phyloP scores from a whole-genome alignment of 1,139 yeast genomes.

The Lodderomyces metapsilosis region DNA sequence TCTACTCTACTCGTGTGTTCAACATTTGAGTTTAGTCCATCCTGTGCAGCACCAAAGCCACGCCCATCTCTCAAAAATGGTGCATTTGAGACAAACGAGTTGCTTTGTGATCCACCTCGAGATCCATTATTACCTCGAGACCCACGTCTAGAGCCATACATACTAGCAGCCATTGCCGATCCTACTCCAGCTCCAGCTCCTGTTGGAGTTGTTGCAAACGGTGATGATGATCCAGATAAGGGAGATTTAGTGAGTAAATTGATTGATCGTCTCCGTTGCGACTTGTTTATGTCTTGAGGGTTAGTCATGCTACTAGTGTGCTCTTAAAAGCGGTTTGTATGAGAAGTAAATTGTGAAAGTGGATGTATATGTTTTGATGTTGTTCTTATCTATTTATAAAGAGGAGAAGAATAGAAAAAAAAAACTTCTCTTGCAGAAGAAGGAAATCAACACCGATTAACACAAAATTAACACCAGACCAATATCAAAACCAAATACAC shows the following conservation, averaged over 20 bases:
- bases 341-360: too few species aligned
- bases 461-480: too few species aligned
- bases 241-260: constrained; percentile 37
- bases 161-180: constrained; percentile 2
- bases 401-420: too few species aligned
- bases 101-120: constrained; percentile 17
- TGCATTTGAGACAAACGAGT: constrained; percentile 24
- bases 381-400: too few species aligned
- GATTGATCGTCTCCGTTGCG: constrained; percentile 28
- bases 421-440: too few species aligned
- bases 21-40: neutral
- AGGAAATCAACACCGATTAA: too few species aligned
- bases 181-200: neutral
- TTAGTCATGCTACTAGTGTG: constrained; percentile 9
- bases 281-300: constrained; percentile 10
- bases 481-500: too few species aligned
- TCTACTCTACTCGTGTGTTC: constrained; percentile 11
- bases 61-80: constrained; percentile 21
- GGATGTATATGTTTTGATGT: too few species aligned
- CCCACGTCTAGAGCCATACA: neutral
- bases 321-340: too few species aligned
- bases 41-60: neutral
- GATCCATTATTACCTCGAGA: constrained; percentile 11
- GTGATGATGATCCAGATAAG: constrained; percentile 29
- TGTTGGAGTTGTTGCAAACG: constrained; percentile 1